These are phyloP conservation scores for Aspergillus sparsus DNA, from an alignment of 495 filamentous ascomycete genomes.

Conservation along the genomic window DNA sequence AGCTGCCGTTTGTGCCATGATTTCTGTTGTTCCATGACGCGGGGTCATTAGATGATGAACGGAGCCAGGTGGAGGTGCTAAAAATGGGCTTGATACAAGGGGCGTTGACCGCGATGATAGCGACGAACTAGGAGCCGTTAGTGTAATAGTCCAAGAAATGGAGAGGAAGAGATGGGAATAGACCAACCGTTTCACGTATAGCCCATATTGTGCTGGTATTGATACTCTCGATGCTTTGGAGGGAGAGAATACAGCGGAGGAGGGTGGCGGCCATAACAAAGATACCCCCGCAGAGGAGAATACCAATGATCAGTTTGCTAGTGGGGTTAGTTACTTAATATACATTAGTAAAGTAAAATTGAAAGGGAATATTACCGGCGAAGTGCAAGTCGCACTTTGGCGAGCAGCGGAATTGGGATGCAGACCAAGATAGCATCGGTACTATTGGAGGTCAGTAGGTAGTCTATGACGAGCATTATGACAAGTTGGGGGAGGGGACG, in stretches of 20 bases:
- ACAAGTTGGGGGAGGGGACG: background rate
- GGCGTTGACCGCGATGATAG: conserved; percentile 28
- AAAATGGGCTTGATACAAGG: conserved; percentile 29
- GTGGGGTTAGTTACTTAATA: background rate
- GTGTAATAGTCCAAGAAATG: background rate
- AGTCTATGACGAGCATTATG: background rate
- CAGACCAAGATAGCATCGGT: conserved; percentile 24
- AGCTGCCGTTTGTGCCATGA: conserved; percentile 8
- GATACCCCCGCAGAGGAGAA: conserved; percentile 27
- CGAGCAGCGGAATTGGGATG: conserved; percentile 25
- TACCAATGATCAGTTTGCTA: conserved; percentile 23
- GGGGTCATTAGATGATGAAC: conserved; percentile 18
- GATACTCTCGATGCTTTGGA: conserved; percentile 24
- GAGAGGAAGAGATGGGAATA: background rate
- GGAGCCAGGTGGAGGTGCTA: conserved; percentile 17
- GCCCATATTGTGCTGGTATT: conserved; percentile 29
- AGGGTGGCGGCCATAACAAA: conserved; percentile 29
- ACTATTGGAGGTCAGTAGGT: conserved; percentile 14
- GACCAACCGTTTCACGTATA: conserved; percentile 28
- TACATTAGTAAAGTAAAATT: background rate
- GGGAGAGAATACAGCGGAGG: conserved; percentile 27
- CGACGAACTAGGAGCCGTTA: conserved; percentile 24
- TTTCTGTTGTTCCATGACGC: background rate
- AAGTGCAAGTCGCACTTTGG: conserved; percentile 22
- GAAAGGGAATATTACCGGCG: conserved; percentile 12